Evolutionary conservation across 306 rosid species (phyloP).

Genomic region (Echinosophora koreensis): DNA sequence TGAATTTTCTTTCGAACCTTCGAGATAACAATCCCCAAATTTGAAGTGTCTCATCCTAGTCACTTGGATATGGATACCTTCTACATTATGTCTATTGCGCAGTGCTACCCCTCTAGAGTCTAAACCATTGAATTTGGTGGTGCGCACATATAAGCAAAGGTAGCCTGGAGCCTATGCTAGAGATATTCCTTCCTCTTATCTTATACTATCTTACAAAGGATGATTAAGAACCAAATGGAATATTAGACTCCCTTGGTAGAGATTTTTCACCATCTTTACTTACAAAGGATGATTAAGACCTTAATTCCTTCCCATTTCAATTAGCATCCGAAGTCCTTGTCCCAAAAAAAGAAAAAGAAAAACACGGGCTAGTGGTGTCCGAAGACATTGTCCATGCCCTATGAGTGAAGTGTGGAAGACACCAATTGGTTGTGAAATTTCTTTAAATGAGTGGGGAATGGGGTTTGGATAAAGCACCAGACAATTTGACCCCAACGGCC

Average conservation of each 20-base stretch:
- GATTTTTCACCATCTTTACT: slow-evolving; percentile 13
- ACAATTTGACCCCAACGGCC: slow-evolving; percentile 53
- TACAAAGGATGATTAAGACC: not conserved
- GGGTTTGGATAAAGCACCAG: slow-evolving; percentile 20
- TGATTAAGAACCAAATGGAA: slow-evolving; percentile 35
- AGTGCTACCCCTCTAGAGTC: not conserved
- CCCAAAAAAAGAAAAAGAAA: not conserved
- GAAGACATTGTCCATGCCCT: slow-evolving; percentile 10
- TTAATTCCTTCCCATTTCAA: not conserved
- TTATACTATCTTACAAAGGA: not conserved
- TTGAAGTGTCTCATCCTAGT: slow-evolving; percentile 35
- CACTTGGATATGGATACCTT: slow-evolving; percentile 27
- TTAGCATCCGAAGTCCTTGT: slow-evolving; percentile 28
- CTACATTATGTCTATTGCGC: not conserved
- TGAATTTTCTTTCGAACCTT: not conserved
- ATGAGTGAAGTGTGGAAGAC: slow-evolving; percentile 1
- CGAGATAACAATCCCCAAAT: not conserved
- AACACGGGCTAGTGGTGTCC: not conserved
- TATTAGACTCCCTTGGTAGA: not conserved
- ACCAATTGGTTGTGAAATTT: slow-evolving; percentile 8
- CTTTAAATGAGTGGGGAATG: slow-evolving; percentile 40
- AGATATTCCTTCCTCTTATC: slow-evolving; percentile 23
- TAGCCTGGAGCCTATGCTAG: slow-evolving; percentile 16
- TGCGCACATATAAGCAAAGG: not conserved
- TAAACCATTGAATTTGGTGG: not conserved